Base-by-base conservation (phyloP, 2,329 filamentous ascomycete species). In the Hymenoscyphus scutula region DNA sequence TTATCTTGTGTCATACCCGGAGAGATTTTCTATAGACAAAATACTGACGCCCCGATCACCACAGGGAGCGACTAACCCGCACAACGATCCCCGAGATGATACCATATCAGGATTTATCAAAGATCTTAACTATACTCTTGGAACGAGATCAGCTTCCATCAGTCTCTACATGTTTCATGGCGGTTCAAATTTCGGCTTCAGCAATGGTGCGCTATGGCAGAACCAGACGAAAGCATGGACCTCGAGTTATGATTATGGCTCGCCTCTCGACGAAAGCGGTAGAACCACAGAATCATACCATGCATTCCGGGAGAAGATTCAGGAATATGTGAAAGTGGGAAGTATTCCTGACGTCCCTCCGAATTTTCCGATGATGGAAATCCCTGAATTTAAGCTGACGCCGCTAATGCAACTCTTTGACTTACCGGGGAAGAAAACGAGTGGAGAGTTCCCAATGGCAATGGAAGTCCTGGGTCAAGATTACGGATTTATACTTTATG, bases 101-200 rank as follows among this genome's bases (percentile, higher is more conserved):
- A 64, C 66, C n/a, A 64, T 75, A 1, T 62, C 67, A 53, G 64
- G 68, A 41, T 70, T 74, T 37, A 68, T 74, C 27, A 60, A 62
- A 38, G 78, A 79, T 60, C 63, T 80, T 1, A 73, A 74, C 34
- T 77, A 70, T 69, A 74, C 78, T 37, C 69, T 80, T 13, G 68
- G 69, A 1, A 74, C 74, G 29, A 48, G 11, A 23, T 75, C 76
- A 53, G 73, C 74, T 55, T 80, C 79, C 0, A 79, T 83, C 63
- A 81, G 76, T 69, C 67, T 83, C 60, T 82, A 82, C 68, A 82
- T 82, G 80, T 79, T 82, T 63, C 80, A 83, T 64, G 81, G 81
- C 3, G 81, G 80, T 1, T 82, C 80, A 1, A 82, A 81, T 62
- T 82, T 78, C 63, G 81, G 75, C 0, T 80, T 81, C 63, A 71